A percentile compares a stretch with the other conserved stretches of the same genome.
phyloP scores from a whole-genome alignment of 352 stramenopile genomes.

The Phytopythium cucurbitacearum region DNA sequence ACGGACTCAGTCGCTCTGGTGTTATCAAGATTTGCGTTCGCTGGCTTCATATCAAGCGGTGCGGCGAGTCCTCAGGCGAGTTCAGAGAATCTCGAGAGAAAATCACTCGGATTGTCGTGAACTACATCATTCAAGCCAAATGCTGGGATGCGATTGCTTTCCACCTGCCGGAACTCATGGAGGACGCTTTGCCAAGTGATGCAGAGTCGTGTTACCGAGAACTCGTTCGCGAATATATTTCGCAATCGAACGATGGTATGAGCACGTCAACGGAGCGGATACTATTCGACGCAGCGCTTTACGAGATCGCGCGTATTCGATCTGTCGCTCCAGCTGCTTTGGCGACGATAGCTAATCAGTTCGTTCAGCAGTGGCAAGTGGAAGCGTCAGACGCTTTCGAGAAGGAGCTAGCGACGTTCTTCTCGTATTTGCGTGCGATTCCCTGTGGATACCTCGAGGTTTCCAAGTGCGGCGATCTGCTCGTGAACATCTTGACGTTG shows the following conservation, averaged over 20 bases:
- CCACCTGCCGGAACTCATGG: conserved; percentile 60
- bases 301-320: conserved; percentile 62
- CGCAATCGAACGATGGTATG: background rate
- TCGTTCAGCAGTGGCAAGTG: conserved; percentile 8
- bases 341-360: conserved; percentile 14
- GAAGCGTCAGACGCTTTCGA: conserved; percentile 4
- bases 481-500: conserved; percentile 9
- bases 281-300: conserved; percentile 73
- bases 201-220: conserved; percentile 21
- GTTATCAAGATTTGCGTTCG: conserved; percentile 80
- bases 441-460: conserved; percentile 1
- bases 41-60: conserved; percentile 31
- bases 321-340: conserved; percentile 36
- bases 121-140: conserved; percentile 51
- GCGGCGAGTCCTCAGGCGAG: conserved; percentile 6
- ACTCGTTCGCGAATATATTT: conserved; percentile 27
- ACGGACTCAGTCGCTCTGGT: conserved; percentile 32
- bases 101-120: conserved; percentile 42
- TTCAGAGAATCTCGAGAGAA: conserved; percentile 11
- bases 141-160: conserved; percentile 76
- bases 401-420: background rate
- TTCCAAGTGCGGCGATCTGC: conserved; percentile 8
- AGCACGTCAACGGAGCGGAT: conserved; percentile 34
- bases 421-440: background rate
- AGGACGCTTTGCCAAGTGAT: conserved; percentile 19